A percentile compares a stretch with the other conserved stretches of the same genome.
These are phyloP conservation scores for Aspergillus baeticus DNA, from an alignment of 495 filamentous ascomycete species.

Conservation along the genomic window DNA sequence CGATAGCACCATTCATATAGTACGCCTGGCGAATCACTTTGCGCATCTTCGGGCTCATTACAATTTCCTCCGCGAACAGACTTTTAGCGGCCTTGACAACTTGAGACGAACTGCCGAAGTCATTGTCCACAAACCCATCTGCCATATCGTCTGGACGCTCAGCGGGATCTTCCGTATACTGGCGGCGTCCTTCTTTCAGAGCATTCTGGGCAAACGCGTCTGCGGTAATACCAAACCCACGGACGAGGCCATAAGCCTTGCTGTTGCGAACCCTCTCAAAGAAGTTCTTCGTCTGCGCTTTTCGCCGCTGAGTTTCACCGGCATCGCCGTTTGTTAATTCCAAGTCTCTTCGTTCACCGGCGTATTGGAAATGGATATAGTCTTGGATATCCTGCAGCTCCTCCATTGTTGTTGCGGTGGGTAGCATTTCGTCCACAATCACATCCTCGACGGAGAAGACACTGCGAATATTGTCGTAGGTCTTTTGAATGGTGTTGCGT, in stretches of 20 bases:
- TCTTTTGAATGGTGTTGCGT: constrained; percentile 74
- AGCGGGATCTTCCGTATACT: constrained; percentile 78
- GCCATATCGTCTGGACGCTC: constrained; percentile 80
- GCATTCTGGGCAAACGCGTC: constrained; percentile 85
- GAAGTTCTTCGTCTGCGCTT: constrained; percentile 68
- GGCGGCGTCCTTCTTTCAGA: constrained; percentile 69
- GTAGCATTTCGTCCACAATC: constrained; percentile 78
- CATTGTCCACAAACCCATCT: constrained; percentile 67
- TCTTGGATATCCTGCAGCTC: constrained; percentile 96
- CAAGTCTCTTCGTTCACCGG: constrained; percentile 75
- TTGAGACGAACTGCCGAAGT: constrained; percentile 73
- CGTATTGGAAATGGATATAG: constrained; percentile 94
- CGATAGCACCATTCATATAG: constrained; percentile 77
- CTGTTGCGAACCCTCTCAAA: constrained; percentile 82
- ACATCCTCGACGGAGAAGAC: constrained; percentile 44
- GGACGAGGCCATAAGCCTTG: constrained; percentile 77
- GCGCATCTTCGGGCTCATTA: constrained; percentile 84
- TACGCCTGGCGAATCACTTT: constrained; percentile 78
- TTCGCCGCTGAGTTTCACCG: constrained; percentile 65
- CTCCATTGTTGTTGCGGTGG: constrained; percentile 75
- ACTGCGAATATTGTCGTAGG: constrained; percentile 68
- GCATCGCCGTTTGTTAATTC: constrained; percentile 54
- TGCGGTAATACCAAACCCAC: constrained; percentile 85
- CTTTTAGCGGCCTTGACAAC: constrained; percentile 75
- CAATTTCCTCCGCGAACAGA: constrained; percentile 90